Evolutionary conservation across 1,284 basidiomycete genomes (phyloP).

Genomic region (Cronartium quercuum): DNA sequence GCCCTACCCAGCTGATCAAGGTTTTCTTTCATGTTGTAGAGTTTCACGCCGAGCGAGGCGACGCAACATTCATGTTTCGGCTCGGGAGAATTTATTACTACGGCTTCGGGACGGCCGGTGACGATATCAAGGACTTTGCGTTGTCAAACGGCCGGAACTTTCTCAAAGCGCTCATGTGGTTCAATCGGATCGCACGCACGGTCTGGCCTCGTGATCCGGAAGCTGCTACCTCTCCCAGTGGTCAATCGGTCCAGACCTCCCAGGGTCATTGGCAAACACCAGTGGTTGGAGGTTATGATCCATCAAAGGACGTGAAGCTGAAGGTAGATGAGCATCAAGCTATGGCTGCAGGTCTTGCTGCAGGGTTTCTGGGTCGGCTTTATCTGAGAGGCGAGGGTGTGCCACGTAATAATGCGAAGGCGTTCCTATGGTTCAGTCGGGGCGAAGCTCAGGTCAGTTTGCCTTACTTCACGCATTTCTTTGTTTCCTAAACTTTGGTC

Average conservation of each 20-base stretch:
- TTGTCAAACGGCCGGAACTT: slow-evolving; percentile 56
- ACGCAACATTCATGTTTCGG: slow-evolving; percentile 74
- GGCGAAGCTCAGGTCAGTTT: slow-evolving; percentile 60
- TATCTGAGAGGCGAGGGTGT: slow-evolving; percentile 88
- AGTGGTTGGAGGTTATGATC: slow-evolving; percentile 43
- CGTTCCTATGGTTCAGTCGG: slow-evolving; percentile 89
- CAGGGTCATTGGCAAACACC: slow-evolving; percentile 34
- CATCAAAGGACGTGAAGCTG: slow-evolving; percentile 44
- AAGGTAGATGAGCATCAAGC: slow-evolving; percentile 54
- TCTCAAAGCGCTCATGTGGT: slow-evolving; percentile 68
- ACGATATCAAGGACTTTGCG: slow-evolving; percentile 38
- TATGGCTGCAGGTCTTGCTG: slow-evolving; percentile 67
- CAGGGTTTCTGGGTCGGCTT: slow-evolving; percentile 84
- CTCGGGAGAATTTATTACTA: slow-evolving; percentile 90
- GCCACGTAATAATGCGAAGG: slow-evolving; percentile 61
- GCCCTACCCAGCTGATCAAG: background rate
- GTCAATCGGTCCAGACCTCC: slow-evolving; percentile 19
- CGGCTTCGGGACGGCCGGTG: slow-evolving; percentile 64
- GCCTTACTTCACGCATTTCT: background rate
- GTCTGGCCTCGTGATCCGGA: slow-evolving; percentile 61
- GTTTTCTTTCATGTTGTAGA: slow-evolving; percentile 11
- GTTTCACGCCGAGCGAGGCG: slow-evolving; percentile 84
- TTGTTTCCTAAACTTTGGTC: background rate
- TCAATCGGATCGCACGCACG: slow-evolving; percentile 67
- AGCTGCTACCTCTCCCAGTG: slow-evolving; percentile 37